Base-by-base conservation (phyloP, 805 yeast genomes). In the Komagataella mondaviorum region DNA sequence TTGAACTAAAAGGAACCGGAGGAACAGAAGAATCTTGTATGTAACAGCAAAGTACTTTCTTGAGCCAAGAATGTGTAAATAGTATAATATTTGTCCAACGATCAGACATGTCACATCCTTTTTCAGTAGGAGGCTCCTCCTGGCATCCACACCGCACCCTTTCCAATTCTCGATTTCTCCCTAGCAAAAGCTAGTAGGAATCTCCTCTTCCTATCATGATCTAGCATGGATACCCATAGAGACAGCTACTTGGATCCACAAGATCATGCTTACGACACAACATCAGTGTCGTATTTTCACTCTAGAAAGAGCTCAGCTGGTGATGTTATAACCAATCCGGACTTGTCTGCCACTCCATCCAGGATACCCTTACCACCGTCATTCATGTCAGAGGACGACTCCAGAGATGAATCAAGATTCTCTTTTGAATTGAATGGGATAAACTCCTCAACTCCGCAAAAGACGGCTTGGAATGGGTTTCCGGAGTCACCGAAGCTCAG, bases 1-100 rank as follows among this genome's bases (percentile, higher is more conserved):
- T 67, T 89, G 58, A 77, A 72, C 46, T 44, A 22, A n/a, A 4
- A 46, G 24, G 48, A 16, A 6, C 22, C 2, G 23, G 48, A 14
- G 48, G n/a, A 46, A n/a, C 8, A 16, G 44, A 47, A 24, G 20
- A 30, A 16, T 44, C 46, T 2, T 44, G 23, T 17, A 44, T 17
- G 23, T 17, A 44, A 20, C 12, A 20, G n/a, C 46, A 12, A 44
- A n/a, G 6, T 44, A 20, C 23, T 44, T 44, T 44, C 12, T 17
- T 44, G 46, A 44, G 46, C 14, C 23, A 20, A 44, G 20, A 7
- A 30, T 14, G 39, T 30, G 39, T 30, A 30, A 30, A 30, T 30
- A 30, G 39, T 30, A 30, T 30, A 30, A 30, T 30, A 30, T 3
- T 24, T 24, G 14, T 30, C n/a, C 39, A 30, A 10, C 14, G 5